These are phyloP conservation scores for Erodium chrysanthum DNA, from an alignment of 441 rosid species.

Conservation along the genomic window DNA sequence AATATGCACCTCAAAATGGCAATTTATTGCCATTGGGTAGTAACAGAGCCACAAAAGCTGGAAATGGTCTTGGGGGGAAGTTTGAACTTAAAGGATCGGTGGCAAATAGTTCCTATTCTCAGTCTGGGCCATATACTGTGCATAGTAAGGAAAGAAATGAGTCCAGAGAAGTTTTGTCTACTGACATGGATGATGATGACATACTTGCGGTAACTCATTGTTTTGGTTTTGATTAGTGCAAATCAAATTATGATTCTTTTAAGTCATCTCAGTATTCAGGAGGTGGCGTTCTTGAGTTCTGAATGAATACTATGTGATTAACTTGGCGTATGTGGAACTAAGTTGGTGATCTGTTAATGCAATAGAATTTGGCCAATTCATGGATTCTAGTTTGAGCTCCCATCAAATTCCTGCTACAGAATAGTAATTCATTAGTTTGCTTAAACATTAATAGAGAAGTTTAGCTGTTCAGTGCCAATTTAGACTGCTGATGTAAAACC, in stretches of 20 bases:
- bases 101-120: conserved; percentile 20
- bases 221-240: conserved; percentile 2
- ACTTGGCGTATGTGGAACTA: conserved; percentile 1
- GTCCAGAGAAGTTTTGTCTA: conserved; percentile 33
- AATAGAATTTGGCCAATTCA: background rate
- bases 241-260: conserved; percentile 6
- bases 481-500: background rate
- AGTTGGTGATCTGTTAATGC: background rate
- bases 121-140: conserved; percentile 12
- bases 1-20: conserved; percentile 23
- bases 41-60: conserved; percentile 26
- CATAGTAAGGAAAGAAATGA: conserved; percentile 26
- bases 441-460: background rate
- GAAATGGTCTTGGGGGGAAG: conserved; percentile 24
- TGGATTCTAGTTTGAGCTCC: background rate
- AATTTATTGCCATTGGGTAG: conserved; percentile 26
- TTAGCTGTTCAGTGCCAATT: background rate
- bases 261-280: background rate
- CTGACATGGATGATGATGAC: conserved; percentile 60
- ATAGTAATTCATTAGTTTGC: background rate
- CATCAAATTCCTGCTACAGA: background rate
- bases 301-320: conserved; percentile 2
- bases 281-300: background rate
- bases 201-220: conserved; percentile 51
- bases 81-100: conserved; percentile 25